Percentiles rank a stretch among this genome's conserved stretches.
Evolutionary conservation across 2,329 filamentous ascomycete genomes (phyloP).

Genomic region (Pseudopyrenochaeta lycopersici): DNA sequence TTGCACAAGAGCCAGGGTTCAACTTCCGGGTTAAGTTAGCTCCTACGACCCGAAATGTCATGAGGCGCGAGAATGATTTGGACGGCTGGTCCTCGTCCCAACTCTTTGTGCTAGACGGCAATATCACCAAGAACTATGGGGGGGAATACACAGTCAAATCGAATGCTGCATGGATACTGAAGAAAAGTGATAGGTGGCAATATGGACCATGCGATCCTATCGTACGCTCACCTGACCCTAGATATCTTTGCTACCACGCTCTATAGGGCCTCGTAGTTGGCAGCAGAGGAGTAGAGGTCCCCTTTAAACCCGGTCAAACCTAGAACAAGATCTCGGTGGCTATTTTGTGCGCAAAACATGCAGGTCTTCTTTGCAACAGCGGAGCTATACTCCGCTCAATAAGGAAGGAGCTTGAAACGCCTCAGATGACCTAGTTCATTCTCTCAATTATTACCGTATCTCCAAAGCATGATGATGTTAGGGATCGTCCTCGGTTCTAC

Average conservation of each 20-base stretch:
- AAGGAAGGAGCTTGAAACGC: not conserved
- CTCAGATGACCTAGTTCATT: conserved; percentile 8
- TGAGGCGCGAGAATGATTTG: not conserved
- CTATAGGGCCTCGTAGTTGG: not conserved
- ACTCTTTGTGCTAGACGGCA: too few relatives aligned
- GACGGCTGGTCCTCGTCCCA: not conserved
- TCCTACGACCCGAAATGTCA: not conserved
- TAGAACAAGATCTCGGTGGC: not conserved
- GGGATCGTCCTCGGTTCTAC: too few relatives aligned
- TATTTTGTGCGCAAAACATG: not conserved
- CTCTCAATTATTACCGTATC: not conserved
- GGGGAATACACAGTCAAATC: too few relatives aligned
- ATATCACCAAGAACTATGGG: too few relatives aligned
- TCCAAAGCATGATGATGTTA: not conserved
- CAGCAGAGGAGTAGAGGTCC: not conserved
- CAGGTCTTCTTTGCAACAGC: not conserved
- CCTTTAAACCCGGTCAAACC: conserved; percentile 1
- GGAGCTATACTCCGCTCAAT: not conserved
- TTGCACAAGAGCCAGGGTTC: conserved; percentile 15
- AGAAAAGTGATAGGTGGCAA: too few relatives aligned
- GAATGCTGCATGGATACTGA: too few relatives aligned
- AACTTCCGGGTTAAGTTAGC: conserved; percentile 6
- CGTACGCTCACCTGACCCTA: not conserved
- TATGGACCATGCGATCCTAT: too few relatives aligned
- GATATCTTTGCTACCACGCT: not conserved